phyloP scores from a whole-genome alignment of 2,329 filamentous ascomycete genomes.

The Phyllosticta ampelicida region DNA sequence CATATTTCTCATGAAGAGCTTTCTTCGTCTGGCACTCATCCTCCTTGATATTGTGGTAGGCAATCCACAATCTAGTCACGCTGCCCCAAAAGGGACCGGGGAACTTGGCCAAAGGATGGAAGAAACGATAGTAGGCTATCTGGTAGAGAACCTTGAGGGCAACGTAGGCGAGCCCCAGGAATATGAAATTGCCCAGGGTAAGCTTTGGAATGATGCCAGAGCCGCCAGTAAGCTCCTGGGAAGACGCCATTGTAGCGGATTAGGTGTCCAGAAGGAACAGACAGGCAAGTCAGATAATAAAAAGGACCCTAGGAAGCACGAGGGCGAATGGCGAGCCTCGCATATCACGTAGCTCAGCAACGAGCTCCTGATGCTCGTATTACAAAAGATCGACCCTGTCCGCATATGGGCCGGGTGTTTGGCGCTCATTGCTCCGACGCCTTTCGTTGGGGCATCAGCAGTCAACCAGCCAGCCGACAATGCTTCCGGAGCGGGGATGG shows the following conservation, averaged over 20 bases:
- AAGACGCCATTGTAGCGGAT: slow-evolving; percentile 3
- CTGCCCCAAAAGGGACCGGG: slow-evolving; percentile 46
- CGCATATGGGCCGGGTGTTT: slow-evolving; percentile 1
- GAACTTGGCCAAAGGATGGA: slow-evolving; percentile 42
- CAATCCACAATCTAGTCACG: slow-evolving; percentile 43
- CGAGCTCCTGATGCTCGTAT: background rate
- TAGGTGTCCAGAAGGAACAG: background rate
- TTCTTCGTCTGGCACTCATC: slow-evolving; percentile 35
- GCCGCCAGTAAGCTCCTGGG: background rate
- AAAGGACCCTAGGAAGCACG: background rate
- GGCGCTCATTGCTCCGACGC: slow-evolving; percentile 2
- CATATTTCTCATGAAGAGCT: slow-evolving; percentile 39
- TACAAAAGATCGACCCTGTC: slow-evolving; percentile 1
- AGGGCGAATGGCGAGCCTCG: slow-evolving; percentile 2
- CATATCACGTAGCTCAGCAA: slow-evolving; percentile 1
- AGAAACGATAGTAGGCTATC: slow-evolving; percentile 35
- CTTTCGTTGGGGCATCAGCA: background rate
- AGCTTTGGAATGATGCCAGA: slow-evolving; percentile 1
- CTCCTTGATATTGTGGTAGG: slow-evolving; percentile 40
- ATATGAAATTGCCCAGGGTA: slow-evolving; percentile 7
- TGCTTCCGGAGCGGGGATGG: background rate
- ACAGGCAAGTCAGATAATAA: slow-evolving; percentile 4
- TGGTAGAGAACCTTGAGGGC: slow-evolving; percentile 20
- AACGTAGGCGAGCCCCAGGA: slow-evolving; percentile 11
- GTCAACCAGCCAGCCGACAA: background rate